Evolutionary conservation across 129 eudicot genomes (phyloP).

Genomic region (Chrysanthemum makinoi): DNA sequence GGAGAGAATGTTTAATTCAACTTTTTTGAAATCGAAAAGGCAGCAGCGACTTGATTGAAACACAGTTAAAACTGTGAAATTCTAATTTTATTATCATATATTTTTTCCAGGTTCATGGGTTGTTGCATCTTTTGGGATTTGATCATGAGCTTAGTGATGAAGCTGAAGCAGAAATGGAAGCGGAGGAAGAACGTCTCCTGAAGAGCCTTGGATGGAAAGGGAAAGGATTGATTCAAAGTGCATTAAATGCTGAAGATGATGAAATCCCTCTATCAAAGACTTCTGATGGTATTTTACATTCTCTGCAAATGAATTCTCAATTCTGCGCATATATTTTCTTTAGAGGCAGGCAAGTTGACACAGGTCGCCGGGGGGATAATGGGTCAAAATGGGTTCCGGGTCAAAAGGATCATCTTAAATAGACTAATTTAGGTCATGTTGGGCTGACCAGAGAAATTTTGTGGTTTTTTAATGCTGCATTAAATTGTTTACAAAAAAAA

Average conservation of each 20-base stretch:
- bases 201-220: constrained; percentile 88
- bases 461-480: too few species aligned
- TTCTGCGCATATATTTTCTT: neutral
- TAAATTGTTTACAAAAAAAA: too few species aligned
- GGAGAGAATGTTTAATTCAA: too few species aligned
- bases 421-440: too few species aligned
- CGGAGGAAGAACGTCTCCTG: constrained; percentile 70
- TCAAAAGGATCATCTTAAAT: neutral
- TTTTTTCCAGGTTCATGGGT: constrained; percentile 72
- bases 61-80: too few species aligned
- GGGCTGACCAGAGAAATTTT: too few species aligned
- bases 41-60: too few species aligned
- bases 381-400: neutral
- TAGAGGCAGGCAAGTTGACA: neutral
- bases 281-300: constrained; percentile 51
- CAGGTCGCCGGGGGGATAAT: neutral
- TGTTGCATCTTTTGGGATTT: constrained; percentile 85
- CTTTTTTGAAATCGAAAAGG: too few species aligned
- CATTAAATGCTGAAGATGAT: constrained; percentile 45
- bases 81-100: neutral
- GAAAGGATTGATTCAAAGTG: constrained; percentile 88
- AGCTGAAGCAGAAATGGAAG: constrained; percentile 93
- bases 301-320: neutral
- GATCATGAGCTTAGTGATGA: constrained; percentile 95
- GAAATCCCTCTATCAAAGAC: constrained; percentile 36